A percentile compares a stretch with the other conserved stretches of the same genome.
These are phyloP conservation scores for Backusella liffmaniae DNA, from an alignment of 192 early-diverging fungal genomes.

Conservation along the genomic window DNA sequence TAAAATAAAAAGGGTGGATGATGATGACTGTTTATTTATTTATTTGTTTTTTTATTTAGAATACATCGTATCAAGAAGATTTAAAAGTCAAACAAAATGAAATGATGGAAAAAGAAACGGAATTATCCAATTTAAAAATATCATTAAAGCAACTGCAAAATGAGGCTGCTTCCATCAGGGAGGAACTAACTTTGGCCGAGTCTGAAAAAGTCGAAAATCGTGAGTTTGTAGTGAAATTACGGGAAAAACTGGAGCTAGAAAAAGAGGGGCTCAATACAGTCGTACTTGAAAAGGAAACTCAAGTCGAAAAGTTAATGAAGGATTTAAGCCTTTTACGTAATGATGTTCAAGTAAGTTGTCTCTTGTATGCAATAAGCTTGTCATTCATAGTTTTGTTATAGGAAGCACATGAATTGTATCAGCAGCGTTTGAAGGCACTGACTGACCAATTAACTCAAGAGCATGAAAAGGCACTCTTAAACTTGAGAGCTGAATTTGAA, in stretches of 20 bases:
- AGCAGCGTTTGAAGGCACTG: neutral
- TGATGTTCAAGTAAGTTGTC: neutral
- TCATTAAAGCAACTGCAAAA: neutral
- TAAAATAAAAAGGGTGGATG: neutral
- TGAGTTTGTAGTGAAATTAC: conserved; percentile 4
- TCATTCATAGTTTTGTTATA: neutral
- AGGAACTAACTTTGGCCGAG: neutral
- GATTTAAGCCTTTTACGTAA: neutral
- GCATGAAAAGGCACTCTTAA: neutral
- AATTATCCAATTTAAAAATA: conserved; percentile 4
- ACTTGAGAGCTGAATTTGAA: neutral
- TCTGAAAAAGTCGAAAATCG: neutral
- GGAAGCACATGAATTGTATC: neutral
- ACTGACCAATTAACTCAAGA: neutral
- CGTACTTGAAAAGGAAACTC: neutral
- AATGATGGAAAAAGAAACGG: neutral
- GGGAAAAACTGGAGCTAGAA: neutral
- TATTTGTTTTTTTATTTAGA: neutral
- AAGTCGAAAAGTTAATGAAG: neutral
- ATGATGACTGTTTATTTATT: neutral
- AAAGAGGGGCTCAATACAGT: neutral
- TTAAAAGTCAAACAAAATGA: neutral
- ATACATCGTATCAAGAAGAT: conserved; percentile 6
- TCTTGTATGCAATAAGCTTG: too few species aligned
- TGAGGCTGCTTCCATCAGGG: neutral